phyloP scores from a whole-genome alignment of 129 eudicot genomes.

The Sambucus nigra region DNA sequence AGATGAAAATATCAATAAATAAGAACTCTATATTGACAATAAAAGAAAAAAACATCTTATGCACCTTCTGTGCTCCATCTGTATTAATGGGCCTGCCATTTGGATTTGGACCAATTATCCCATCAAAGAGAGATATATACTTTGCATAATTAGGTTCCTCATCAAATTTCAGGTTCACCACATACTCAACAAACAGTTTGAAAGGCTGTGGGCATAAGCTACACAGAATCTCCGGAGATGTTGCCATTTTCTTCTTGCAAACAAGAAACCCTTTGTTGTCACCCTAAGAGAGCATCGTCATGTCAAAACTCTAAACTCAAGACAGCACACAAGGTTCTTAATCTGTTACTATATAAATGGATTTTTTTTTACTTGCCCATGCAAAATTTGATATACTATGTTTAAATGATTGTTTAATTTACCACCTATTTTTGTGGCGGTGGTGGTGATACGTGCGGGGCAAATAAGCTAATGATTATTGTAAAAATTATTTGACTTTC shows the following conservation, averaged over 20 bases:
- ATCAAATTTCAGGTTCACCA: constrained; percentile 42
- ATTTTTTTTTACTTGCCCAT: too few relatives aligned
- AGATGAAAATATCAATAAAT: neutral
- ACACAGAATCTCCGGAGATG: constrained; percentile 48
- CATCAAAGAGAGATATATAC: constrained; percentile 35
- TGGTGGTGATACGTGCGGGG: too few relatives aligned
- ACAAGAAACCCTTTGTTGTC: constrained; percentile 54
- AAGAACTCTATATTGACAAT: neutral
- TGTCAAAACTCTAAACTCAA: neutral
- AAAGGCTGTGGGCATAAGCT: constrained; percentile 36
- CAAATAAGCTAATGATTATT: too few relatives aligned
- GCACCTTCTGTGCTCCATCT: constrained; percentile 57
- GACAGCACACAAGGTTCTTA: too few relatives aligned
- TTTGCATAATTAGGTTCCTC: constrained; percentile 53
- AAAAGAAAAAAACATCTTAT: neutral
- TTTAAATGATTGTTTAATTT: too few relatives aligned
- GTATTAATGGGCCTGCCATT: constrained; percentile 41
- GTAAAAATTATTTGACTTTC: too few relatives aligned
- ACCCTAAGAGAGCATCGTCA: constrained; percentile 23
- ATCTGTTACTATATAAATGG: too few relatives aligned
- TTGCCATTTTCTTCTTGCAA: constrained; percentile 52
- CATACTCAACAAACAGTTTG: constrained; percentile 33
- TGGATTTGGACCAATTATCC: constrained; percentile 35
- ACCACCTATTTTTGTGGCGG: too few relatives aligned
- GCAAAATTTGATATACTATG: too few relatives aligned